Percentiles rank a stretch among this genome's conserved stretches.
These are phyloP conservation scores for Niveomyces coronatus DNA, from an alignment of 2,329 filamentous ascomycete genomes.

Conservation along the genomic window DNA sequence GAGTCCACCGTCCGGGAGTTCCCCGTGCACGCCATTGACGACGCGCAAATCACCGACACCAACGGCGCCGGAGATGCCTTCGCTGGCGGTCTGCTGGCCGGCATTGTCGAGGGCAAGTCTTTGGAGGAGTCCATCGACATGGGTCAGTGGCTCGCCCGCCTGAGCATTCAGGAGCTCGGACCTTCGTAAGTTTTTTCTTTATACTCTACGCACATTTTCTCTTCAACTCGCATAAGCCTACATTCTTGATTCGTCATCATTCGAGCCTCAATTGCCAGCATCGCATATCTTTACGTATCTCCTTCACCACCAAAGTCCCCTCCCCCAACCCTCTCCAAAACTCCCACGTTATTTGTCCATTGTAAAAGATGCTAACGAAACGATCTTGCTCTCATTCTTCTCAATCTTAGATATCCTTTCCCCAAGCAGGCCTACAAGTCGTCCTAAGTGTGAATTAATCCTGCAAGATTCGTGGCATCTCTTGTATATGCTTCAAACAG, in stretches of 20 bases:
- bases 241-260: slow-evolving; percentile 7
- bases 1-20: slow-evolving; percentile 63
- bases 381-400: slow-evolving; percentile 4
- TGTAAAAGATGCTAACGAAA: slow-evolving; percentile 5
- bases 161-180: slow-evolving; percentile 91
- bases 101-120: slow-evolving; percentile 73
- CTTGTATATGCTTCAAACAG: too few species aligned
- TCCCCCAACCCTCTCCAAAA: background rate
- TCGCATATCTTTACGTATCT: slow-evolving; percentile 3
- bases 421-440: slow-evolving; percentile 67
- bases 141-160: slow-evolving; percentile 90
- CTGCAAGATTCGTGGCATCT: too few species aligned
- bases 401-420: slow-evolving; percentile 63
- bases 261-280: slow-evolving; percentile 8
- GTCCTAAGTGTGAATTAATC: slow-evolving; percentile 26
- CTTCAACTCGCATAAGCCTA: too few species aligned
- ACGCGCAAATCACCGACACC: slow-evolving; percentile 81
- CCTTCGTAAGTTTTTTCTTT: slow-evolving; percentile 64
- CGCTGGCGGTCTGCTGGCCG: slow-evolving; percentile 85
- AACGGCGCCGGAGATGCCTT: slow-evolving; percentile 97
- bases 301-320: background rate
- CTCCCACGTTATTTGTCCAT: background rate
- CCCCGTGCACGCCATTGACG: slow-evolving; percentile 68
- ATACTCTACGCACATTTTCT: slow-evolving; percentile 4
- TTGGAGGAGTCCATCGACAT: slow-evolving; percentile 74